Evolutionary conservation across 352 stramenopile species (phyloP).

Genomic region (Pythium grandisporangium): DNA sequence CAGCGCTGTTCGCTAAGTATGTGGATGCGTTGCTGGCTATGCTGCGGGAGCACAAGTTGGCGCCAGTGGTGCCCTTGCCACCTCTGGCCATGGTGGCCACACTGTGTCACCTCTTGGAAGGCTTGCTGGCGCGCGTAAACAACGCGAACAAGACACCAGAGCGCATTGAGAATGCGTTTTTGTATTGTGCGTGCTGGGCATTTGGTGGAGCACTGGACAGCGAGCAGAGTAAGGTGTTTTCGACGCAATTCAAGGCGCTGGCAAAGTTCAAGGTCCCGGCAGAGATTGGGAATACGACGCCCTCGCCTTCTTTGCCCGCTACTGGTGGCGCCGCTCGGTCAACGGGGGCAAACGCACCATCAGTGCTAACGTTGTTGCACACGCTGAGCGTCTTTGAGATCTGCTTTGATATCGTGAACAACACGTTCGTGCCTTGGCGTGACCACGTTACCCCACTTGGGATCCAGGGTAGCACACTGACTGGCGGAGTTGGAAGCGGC

Average conservation of each 20-base stretch:
- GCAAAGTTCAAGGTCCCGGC: constrained; percentile 68
- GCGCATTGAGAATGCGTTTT: constrained; percentile 92
- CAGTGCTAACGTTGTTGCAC: constrained; percentile 2
- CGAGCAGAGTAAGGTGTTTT: constrained; percentile 65
- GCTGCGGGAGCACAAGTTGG: constrained; percentile 58
- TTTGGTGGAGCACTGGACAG: constrained; percentile 92
- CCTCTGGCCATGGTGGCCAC: constrained; percentile 78
- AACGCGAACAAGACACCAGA: constrained; percentile 82
- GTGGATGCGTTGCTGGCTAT: constrained; percentile 77
- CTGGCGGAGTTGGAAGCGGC: too few species aligned
- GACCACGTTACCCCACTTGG: constrained; percentile 42
- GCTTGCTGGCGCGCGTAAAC: constrained; percentile 63
- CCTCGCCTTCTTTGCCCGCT: neutral
- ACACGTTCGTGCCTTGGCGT: constrained; percentile 72
- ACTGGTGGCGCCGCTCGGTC: neutral
- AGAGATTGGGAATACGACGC: neutral
- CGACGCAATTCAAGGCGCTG: constrained; percentile 40
- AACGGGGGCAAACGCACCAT: neutral
- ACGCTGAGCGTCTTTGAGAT: constrained; percentile 65
- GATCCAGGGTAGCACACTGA: constrained; percentile 23
- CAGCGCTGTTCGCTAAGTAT: constrained; percentile 91
- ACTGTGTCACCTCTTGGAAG: constrained; percentile 92
- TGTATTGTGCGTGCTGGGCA: constrained; percentile 93
- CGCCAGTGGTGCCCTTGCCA: constrained; percentile 40
- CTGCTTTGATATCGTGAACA: constrained; percentile 54